A percentile compares a stretch with the other conserved stretches of the same genome.
Evolutionary conservation across 331 rosid species (phyloP).

Genomic region (Erythrophleum ivorense): DNA sequence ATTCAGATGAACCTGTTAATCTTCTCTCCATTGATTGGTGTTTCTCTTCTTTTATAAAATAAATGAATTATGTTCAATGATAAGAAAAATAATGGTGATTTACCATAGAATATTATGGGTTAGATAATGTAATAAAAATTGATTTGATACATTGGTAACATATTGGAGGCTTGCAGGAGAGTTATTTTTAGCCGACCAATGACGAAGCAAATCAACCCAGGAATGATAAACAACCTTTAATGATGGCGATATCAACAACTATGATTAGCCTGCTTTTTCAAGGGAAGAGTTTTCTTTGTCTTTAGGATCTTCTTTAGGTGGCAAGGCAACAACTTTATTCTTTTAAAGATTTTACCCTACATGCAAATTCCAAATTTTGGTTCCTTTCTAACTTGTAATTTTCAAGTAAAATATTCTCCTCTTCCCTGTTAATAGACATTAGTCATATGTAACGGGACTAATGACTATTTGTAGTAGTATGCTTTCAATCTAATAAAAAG

Average conservation of each 20-base stretch:
- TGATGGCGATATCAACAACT: neutral
- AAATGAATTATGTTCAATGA: too few species aligned
- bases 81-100: too few species aligned
- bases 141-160: neutral
- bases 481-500: too few species aligned
- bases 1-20: neutral
- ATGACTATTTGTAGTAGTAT: too few species aligned
- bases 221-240: neutral
- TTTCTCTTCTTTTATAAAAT: neutral
- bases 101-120: neutral
- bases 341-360: too few species aligned
- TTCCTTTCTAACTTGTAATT: too few species aligned
- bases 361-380: too few species aligned
- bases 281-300: too few species aligned
- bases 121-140: neutral
- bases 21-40: neutral
- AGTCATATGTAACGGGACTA: too few species aligned
- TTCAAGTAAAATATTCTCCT: too few species aligned
- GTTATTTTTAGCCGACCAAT: neutral
- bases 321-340: too few species aligned
- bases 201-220: neutral
- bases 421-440: too few species aligned
- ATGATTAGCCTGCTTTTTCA: neutral
- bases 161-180: neutral
- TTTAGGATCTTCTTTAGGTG: neutral